These are phyloP conservation scores for Penstemon barbatus DNA, from an alignment of 257 asterid species.

Conservation along the genomic window DNA sequence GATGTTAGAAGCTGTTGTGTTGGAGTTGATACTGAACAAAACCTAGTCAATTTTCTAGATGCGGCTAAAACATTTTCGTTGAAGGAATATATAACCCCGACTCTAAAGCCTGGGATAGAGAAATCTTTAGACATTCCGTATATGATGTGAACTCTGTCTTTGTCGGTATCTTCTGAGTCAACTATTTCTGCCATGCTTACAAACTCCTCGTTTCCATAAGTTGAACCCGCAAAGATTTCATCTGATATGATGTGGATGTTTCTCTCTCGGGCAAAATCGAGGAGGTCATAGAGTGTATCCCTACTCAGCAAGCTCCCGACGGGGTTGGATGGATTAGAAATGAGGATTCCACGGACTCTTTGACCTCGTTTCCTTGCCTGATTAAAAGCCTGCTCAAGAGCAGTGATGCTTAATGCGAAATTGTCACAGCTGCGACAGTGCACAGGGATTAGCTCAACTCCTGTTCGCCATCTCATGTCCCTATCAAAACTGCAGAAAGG, in stretches of 20 bases:
- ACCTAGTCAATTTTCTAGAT: constrained; percentile 70
- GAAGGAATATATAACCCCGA: constrained; percentile 82
- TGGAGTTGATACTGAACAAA: constrained; percentile 82
- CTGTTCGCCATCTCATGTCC: constrained; percentile 88
- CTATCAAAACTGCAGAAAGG: constrained; percentile 71
- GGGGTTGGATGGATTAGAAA: constrained; percentile 90
- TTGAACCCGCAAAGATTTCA: constrained; percentile 87
- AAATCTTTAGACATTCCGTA: constrained; percentile 90
- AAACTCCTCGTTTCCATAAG: constrained; percentile 70
- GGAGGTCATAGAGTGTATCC: constrained; percentile 54
- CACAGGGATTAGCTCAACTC: constrained; percentile 86
- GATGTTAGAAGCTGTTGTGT: constrained; percentile 72
- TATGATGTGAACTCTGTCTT: constrained; percentile 82
- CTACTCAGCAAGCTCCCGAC: constrained; percentile 68
- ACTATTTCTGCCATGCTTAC: constrained; percentile 93
- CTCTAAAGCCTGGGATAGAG: constrained; percentile 84
- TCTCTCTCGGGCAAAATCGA: constrained; percentile 84
- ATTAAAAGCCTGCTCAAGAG: constrained; percentile 86
- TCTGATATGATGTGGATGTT: constrained; percentile 90
- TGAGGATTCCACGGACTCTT: constrained; percentile 82
- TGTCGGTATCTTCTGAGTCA: constrained; percentile 64
- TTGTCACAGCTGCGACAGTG: constrained; percentile 88
- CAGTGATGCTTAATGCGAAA: constrained; percentile 64
- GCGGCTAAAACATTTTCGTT: constrained; percentile 82
- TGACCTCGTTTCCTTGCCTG: constrained; percentile 94